Percentiles rank a stretch among this genome's conserved stretches.
Evolutionary conservation across 805 yeast genomes (phyloP).

Genomic region (Debaryomyces prosopidis): DNA sequence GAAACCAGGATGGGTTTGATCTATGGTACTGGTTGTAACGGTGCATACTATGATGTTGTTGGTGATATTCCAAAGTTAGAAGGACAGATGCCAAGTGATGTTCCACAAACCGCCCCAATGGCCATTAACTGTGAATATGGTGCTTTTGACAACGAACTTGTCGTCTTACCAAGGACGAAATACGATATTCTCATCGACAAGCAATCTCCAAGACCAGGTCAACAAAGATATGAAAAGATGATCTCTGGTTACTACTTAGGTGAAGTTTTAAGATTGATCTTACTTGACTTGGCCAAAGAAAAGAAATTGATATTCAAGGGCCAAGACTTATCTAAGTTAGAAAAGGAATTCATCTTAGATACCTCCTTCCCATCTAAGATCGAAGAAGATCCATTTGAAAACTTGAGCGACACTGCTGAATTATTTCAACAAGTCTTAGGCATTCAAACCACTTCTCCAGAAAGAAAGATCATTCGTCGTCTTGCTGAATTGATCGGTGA

Average conservation of each 20-base stretch:
- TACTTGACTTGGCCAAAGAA: slow-evolving; percentile 67
- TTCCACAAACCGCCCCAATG: slow-evolving; percentile 68
- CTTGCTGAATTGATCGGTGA: slow-evolving; percentile 86
- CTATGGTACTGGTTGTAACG: slow-evolving; percentile 97
- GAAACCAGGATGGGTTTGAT: slow-evolving; percentile 91
- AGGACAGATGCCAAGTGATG: slow-evolving; percentile 66
- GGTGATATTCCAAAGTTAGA: slow-evolving; percentile 76
- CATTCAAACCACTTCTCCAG: slow-evolving; percentile 68
- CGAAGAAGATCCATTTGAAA: slow-evolving; percentile 88
- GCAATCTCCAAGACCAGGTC: slow-evolving; percentile 93
- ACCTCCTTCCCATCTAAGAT: slow-evolving; percentile 84
- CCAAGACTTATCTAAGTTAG: slow-evolving; percentile 67
- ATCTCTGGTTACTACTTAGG: slow-evolving; percentile 96
- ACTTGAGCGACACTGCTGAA: slow-evolving; percentile 71
- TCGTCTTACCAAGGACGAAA: slow-evolving; percentile 82
- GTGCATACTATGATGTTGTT: slow-evolving; percentile 86
- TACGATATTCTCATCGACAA: slow-evolving; percentile 79
- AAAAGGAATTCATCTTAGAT: slow-evolving; percentile 73
- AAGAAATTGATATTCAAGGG: slow-evolving; percentile 63
- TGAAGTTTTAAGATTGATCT: slow-evolving; percentile 78
- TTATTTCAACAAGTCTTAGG: slow-evolving; percentile 60
- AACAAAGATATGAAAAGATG: slow-evolving; percentile 96
- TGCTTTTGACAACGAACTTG: slow-evolving; percentile 90
- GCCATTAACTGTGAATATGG: slow-evolving; percentile 99
- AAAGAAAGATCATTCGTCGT: slow-evolving; percentile 79